Conservation (phyloP, 148 eudicot species). For the Cornus kousa region DNA sequence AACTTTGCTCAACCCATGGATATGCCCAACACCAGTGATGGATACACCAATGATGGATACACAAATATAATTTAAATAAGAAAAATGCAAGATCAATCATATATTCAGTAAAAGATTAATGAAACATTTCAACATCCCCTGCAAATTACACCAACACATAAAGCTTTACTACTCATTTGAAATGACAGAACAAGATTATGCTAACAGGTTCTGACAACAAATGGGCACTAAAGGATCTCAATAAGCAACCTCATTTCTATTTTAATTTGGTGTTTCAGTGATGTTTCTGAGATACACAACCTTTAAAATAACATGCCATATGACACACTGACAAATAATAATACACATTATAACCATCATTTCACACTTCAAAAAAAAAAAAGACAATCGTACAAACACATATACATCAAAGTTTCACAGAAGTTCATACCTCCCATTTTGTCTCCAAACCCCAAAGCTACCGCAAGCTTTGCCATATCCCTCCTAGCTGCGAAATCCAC, state of each 20-base stretch:
- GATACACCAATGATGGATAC: background rate
- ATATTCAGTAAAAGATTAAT: background rate
- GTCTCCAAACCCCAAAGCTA: constrained; percentile 46
- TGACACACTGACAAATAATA: too few species aligned
- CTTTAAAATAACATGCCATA: background rate
- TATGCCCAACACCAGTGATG: background rate
- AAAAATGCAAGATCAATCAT: background rate
- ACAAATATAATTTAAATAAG: too few species aligned
- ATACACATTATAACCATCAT: background rate
- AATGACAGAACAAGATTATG: background rate
- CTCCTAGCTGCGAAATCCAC: constrained; percentile 46
- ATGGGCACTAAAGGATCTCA: background rate
- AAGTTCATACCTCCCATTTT: constrained; percentile 38
- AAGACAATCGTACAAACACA: background rate
- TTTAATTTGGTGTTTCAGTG: background rate
- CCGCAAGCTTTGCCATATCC: constrained; percentile 56
- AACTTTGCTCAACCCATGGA: background rate
- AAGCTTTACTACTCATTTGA: background rate
- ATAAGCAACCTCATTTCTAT: background rate
- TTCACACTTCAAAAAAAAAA: background rate
- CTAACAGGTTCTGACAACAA: background rate
- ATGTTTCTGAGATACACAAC: background rate
- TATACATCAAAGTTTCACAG: background rate
- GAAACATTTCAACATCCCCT: background rate
- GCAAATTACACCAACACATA: background rate